phyloP scores from a whole-genome alignment of 768 basidiomycete genomes.

The Baorangia bicolor region DNA sequence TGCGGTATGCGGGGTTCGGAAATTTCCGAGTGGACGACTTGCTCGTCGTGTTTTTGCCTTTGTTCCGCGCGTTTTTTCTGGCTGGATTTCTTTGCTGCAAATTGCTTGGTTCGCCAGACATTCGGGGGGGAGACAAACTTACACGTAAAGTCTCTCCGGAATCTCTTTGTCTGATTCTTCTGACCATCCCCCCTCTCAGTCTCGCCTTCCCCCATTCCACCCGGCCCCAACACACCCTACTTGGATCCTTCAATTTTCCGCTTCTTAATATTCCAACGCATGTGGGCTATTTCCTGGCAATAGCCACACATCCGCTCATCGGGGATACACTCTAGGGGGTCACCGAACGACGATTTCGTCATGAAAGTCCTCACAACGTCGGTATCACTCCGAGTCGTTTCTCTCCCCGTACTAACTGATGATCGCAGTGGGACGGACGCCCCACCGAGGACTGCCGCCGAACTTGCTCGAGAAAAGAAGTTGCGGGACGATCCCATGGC shows the following conservation, averaged over 20 bases:
- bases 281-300: conserved; percentile 22
- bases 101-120: conserved; percentile 4
- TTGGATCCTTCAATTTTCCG: background rate
- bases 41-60: conserved; percentile 11
- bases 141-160: conserved; percentile 13
- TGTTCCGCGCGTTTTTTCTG: conserved; percentile 21
- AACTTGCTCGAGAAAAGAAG: conserved; percentile 49
- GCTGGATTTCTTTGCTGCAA: conserved; percentile 6
- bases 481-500: conserved; percentile 55
- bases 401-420: conserved; percentile 10
- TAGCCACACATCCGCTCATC: conserved; percentile 19
- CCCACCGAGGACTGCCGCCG: conserved; percentile 40
- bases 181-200: background rate
- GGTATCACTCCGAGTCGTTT: conserved; percentile 5
- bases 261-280: conserved; percentile 2
- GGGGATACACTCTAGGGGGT: conserved; percentile 26
- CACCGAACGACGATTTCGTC: conserved; percentile 17
- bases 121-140: conserved; percentile 8
- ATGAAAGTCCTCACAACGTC: conserved; percentile 26
- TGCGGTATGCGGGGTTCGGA: conserved; percentile 26
- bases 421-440: conserved; percentile 23
- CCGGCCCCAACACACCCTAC: background rate
- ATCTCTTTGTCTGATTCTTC: background rate
- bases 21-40: conserved; percentile 24
- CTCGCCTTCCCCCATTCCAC: conserved; percentile 1